Percentiles rank a stretch among this genome's conserved stretches.
phyloP scores from a whole-genome alignment of 306 rosid genomes.

The Gastrolobium villosum region DNA sequence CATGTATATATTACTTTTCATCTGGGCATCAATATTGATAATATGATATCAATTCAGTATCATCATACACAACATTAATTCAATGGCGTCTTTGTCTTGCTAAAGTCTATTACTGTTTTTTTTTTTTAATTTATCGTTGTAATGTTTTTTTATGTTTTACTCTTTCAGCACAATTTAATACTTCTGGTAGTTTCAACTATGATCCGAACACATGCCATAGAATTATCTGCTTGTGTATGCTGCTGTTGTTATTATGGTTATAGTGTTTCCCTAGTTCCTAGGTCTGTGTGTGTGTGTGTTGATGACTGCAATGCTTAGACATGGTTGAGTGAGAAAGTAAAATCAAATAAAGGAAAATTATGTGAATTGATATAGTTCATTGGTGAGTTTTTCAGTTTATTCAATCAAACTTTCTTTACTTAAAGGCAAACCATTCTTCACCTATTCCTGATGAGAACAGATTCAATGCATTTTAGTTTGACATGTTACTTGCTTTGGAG shows the following conservation, averaged over 20 bases:
- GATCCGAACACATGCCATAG: slow-evolving; percentile 1
- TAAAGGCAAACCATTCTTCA: slow-evolving; percentile 20
- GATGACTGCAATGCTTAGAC: slow-evolving; percentile 8
- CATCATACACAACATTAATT: slow-evolving; percentile 2
- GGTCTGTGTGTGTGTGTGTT: not conserved
- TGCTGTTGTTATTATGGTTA: not conserved
- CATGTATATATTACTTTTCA: not conserved
- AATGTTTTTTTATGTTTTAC: not conserved
- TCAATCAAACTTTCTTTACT: slow-evolving; percentile 1
- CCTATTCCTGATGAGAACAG: slow-evolving; percentile 8
- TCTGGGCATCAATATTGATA: not conserved
- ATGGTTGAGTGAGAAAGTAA: slow-evolving; percentile 15
- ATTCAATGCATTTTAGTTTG: slow-evolving; percentile 23
- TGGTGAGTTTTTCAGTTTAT: slow-evolving; percentile 25
- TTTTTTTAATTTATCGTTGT: not conserved
- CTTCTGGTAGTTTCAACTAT: not conserved
- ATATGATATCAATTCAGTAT: slow-evolving; percentile 9
- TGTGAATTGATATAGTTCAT: not conserved
- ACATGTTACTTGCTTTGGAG: not conserved
- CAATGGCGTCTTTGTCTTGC: not conserved
- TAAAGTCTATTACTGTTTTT: slow-evolving; percentile 16
- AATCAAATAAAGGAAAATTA: slow-evolving; percentile 11
- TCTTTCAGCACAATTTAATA: not conserved
- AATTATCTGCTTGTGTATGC: slow-evolving; percentile 14
- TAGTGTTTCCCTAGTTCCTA: not conserved